Evolutionary conservation across 345 rosid species (phyloP), one percentile per base, ranked within the genome.

Genomic region (Adansonia digitata): DNA sequence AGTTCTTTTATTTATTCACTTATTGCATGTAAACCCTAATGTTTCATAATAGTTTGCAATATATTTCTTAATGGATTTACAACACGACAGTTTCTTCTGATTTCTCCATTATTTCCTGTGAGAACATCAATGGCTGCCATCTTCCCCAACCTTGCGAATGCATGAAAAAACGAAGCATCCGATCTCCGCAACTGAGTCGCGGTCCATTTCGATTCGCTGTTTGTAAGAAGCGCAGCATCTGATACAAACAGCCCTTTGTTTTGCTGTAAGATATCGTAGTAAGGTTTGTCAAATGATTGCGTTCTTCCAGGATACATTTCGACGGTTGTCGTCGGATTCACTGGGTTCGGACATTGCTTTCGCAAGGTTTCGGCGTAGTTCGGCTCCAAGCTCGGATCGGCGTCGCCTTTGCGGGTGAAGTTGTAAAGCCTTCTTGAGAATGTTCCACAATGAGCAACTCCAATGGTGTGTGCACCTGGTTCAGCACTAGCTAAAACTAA

Each of bases 381-480:
- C 7, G 78, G 43, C 65, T 87, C 74, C 20, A 90, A 52, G 0
- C 89, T 73, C 39, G 91, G 88, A 71, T 90, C 91, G 5, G 89
- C 81, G 49, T 92, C 89, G 0, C 87, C 92, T 34, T 77, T 87
- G 4, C 91, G 86, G 4, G 89, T 83, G 87, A 92, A 90, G 74
- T 88, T 88, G 45, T 67, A 86, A 2, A 92, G 81, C 69, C 94
- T 86, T 0, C 81, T 78, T 2, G 82, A 27, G 73, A 92, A 71
- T 14, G 80, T 55, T 22, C 52, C 82, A 65, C 91, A 90, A 13
- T 15, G 93, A 10, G 84, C 86, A 52, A 80, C 74, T 45, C 89
- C 93, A 49, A 87, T 84, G 2, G 93, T 86, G 71, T 90, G 92
- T 20, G 87, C 94, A 59, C 93, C 93, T 92, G 82, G 34, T n/a